Base-by-base conservation (phyloP, 176 grass and related monocot genomes). In the Tuctoria greenei region DNA sequence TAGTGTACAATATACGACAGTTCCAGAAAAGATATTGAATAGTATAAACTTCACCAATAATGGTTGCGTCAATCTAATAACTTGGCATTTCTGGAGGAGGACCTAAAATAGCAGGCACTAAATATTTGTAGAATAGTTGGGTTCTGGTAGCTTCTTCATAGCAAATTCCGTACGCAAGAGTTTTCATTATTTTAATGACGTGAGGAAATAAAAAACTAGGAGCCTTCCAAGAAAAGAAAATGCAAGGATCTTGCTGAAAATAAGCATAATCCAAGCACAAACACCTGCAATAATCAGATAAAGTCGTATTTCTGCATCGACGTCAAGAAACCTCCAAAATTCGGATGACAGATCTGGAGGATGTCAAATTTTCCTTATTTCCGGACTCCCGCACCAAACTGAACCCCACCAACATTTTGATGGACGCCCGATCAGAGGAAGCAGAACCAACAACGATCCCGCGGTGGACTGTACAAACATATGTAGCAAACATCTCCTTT, bases 81-180 rank as follows among this genome's bases (percentile, higher is more conserved):
- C n/a, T 69, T 63, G 10, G 31, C 52, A 50, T 37, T 40, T 24
- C 45, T 42, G 25, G 15, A 24, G 25, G 15, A 24, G 16, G 64
- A 69, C 52, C 10, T 60, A 60, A 64, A 49, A 37, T 40, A 35
- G 45, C 16, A 21, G 13, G 20, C 23, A 9, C 66, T 40, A 57
- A 12, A 16, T 49, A 77, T 49, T 65, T 45, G 17, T 52, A 75
- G 26, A 81, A 69, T 11, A 76, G 21, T 68, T 68, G 38, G 41
- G 76, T 27, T 69, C 54, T 67, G 54, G 44, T 67, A 75, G 27
- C 61, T 87, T 72, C 73, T 31, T 60, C 72, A 10, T 4, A 28
- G 26, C 40, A 28, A 77, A 71, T 51, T 66, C 31, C 28, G 39
- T 39, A 69, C 6, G 64, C 44, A 68, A 25, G 21, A 24, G 46